These are phyloP conservation scores for Mytilinidion resinicola DNA, from an alignment of 495 filamentous ascomycete species.

Conservation along the genomic window DNA sequence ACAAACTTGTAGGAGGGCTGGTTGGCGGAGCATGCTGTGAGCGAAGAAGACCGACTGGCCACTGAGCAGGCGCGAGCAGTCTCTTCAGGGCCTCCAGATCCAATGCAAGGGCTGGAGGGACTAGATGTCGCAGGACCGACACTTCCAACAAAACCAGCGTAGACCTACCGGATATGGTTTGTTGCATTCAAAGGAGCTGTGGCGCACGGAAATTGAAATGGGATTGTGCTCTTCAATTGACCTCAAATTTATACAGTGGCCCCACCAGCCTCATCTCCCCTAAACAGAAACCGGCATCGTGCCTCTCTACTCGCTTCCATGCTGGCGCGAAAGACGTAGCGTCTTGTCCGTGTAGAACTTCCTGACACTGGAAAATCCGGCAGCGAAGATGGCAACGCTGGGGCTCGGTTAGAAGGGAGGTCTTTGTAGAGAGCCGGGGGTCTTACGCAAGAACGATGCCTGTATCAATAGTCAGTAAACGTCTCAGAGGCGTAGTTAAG, in stretches of 20 bases:
- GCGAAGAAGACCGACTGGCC: conserved; percentile 72
- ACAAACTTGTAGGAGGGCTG: conserved; percentile 70
- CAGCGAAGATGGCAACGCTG: conserved; percentile 65
- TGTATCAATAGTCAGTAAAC: conserved; percentile 35
- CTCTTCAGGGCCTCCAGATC: conserved; percentile 60
- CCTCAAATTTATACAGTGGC: conserved; percentile 21
- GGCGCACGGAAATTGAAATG: conserved; percentile 1
- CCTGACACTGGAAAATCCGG: conserved; percentile 67
- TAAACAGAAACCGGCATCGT: background rate
- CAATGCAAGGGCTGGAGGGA: conserved; percentile 92
- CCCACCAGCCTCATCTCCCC: background rate
- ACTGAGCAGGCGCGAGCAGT: conserved; percentile 50
- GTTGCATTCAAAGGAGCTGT: conserved; percentile 1
- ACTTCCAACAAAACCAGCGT: conserved; percentile 44
- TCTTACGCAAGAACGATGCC: conserved; percentile 76
- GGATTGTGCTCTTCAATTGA: background rate
- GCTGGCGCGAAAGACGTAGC: conserved; percentile 58
- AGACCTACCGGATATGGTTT: conserved; percentile 1
- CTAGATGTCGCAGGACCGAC: conserved; percentile 83
- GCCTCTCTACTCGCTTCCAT: conserved; percentile 11
- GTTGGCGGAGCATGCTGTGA: conserved; percentile 82
- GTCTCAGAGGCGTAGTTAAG: background rate
- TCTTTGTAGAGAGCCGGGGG: conserved; percentile 7
- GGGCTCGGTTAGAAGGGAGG: conserved; percentile 16
- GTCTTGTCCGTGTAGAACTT: conserved; percentile 88